Evolutionary conservation across 345 rosid species (phyloP), one percentile per base, ranked within the genome.

Genomic region (Linum trigynum): DNA sequence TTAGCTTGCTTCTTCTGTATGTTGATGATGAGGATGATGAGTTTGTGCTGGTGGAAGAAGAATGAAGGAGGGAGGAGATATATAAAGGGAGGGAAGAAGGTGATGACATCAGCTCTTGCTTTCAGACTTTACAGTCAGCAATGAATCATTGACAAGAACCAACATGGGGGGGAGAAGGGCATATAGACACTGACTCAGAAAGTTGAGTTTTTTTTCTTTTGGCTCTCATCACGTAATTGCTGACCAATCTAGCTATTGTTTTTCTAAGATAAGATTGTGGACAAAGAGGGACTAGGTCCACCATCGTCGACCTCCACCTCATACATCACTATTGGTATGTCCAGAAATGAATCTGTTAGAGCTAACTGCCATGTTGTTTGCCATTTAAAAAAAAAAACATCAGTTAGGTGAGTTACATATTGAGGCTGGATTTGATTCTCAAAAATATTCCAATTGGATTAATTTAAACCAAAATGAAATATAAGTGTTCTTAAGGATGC

Each of bases 91-190:
- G 42, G 43, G 53, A 2, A 42, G 4, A 38, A 16, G 60, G 67
- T 57, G 59, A 65, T 45, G 59, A 71, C 67, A 67, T 42, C 69
- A 48, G 15, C 53, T 48, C 9, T 48, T 48, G 12, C 53, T 48
- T 48, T 48, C 12, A 48, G 14, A 48, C 53, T 48, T 48, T 48
- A 74, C 7, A 10, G 60, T 48, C 53, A 71, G 65, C 65, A 38
- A 38, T 65, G 62, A 57, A 61, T 68, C 77, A 77, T 61, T 59
- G 69, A 69, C 53, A 37, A 58, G 62, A 38, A 17, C 57, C 70
- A 77, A 72, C 32, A 23, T 23, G 32, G 69, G 64, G 61, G 38
- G 36, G 17, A 8, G 15, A n/a, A n/a, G 59, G 59, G 16, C 59
- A 32, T 11, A 45, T 1, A n/a, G 32, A 38, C 37, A 38, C 64